phyloP scores from a whole-genome alignment of 495 filamentous ascomycete genomes.

The Penicillium manginii region DNA sequence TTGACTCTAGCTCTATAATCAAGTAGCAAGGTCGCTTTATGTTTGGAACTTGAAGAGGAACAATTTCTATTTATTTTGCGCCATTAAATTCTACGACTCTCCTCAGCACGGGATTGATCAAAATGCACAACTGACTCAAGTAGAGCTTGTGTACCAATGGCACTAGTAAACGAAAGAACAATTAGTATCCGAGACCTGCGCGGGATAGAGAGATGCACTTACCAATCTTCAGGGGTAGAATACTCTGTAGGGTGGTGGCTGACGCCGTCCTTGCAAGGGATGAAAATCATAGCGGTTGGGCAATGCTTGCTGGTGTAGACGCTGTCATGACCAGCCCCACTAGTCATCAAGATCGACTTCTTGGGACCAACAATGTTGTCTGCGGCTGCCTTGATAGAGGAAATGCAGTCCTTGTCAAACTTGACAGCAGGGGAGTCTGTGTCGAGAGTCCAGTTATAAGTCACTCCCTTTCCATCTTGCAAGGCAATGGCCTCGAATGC shows the following conservation, averaged over 20 bases:
- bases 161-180: conserved; percentile 19
- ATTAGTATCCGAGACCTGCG: neutral
- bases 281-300: conserved; percentile 67
- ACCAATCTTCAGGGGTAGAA: conserved; percentile 59
- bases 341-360: conserved; percentile 48
- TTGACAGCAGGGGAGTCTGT: conserved; percentile 62
- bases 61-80: neutral
- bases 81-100: neutral
- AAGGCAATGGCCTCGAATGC: conserved; percentile 55
- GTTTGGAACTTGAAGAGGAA: neutral
- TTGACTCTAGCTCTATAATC: too few species aligned
- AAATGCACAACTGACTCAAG: conserved; percentile 42
- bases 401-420: conserved; percentile 67
- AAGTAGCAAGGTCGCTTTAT: too few species aligned
- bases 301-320: conserved; percentile 58
- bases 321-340: conserved; percentile 63
- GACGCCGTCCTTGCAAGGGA: conserved; percentile 62
- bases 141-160: conserved; percentile 39
- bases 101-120: conserved; percentile 19
- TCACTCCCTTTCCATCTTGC: conserved; percentile 52
- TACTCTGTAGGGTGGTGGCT: conserved; percentile 66
- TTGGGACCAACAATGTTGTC: conserved; percentile 45
- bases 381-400: conserved; percentile 60
- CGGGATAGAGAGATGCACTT: conserved; percentile 15
- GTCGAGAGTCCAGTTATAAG: conserved; percentile 55